Evolutionary conservation across 2,329 filamentous ascomycete genomes (phyloP), one percentile per base, ranked within the genome.

Genomic region (Triangularia verruculosa): DNA sequence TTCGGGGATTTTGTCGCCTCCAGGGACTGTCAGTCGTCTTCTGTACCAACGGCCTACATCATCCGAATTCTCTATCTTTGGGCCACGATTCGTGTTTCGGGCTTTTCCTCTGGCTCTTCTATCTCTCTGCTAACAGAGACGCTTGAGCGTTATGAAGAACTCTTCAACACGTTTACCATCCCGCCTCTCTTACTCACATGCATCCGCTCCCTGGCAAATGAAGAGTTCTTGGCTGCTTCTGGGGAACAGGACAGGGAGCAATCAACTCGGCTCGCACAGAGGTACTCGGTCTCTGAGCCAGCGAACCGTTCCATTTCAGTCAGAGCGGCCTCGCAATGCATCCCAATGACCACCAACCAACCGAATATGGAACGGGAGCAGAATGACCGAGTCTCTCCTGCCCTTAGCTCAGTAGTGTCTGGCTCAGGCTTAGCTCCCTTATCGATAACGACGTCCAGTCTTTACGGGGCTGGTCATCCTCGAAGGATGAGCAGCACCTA

Each of bases 21-120:
- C 3, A 52, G 64, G 8, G 62, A 61, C 3, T 66, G 65, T 24
- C 66, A 61, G 13, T 64, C 65, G 1, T 64, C 68, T 25, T 64
- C 66, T 17, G 68, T 71, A 20, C 72, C 72, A n/a, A 71, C 72
- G 1, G 67, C 70, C 12, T 73, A 72, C 34, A 56, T 73, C 2
- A 53, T 70, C 4, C 67, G 70, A 32, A 65, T 68, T 13, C 27
- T 70, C 2, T 73, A 71, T 30, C 62, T 73, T 5, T 73, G 72
- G 72, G 70, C 69, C 8, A 65, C 53, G 15, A 66, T 66, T 5
- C 30, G 72, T 7, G 62, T 4, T 47, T 47, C 68, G 4, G 66
- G 69, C 20, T 67, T 66, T 8, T 57, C 51, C 9, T 54, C 66
- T 15, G 67, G 63, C 7, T 59, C 66, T 7, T 60, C 57, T 0